phyloP scores from a whole-genome alignment of 768 basidiomycete species.

The Mycena amicta region DNA sequence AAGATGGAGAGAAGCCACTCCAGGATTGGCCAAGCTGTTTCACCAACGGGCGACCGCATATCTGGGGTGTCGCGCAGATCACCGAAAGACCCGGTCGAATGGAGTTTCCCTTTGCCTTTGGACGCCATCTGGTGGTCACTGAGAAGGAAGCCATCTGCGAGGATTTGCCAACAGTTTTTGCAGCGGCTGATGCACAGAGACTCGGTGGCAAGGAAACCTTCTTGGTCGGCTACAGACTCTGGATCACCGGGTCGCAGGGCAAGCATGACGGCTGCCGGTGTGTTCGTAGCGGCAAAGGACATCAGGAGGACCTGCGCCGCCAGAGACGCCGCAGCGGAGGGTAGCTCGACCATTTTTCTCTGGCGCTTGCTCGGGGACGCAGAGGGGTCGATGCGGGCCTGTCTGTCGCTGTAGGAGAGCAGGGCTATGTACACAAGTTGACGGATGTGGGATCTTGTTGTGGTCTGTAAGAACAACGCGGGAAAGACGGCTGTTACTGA shows the following conservation, averaged over 20 bases:
- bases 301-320: constrained; percentile 57
- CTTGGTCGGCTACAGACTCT: constrained; percentile 33
- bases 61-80: constrained; percentile 24
- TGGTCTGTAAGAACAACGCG: constrained; percentile 11
- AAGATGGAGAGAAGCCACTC: constrained; percentile 69
- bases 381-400: constrained; percentile 27
- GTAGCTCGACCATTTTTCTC: constrained; percentile 40
- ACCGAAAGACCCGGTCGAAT: constrained; percentile 29
- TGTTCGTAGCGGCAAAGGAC: constrained; percentile 59
- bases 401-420: constrained; percentile 46
- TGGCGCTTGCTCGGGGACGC: constrained; percentile 55
- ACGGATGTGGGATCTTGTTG: constrained; percentile 60
- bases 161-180: constrained; percentile 63
- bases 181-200: constrained; percentile 54
- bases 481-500: constrained; percentile 25
- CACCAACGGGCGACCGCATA: constrained; percentile 49
- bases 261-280: constrained; percentile 52
- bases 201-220: constrained; percentile 58
- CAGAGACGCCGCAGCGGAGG: constrained; percentile 47
- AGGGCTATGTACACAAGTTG: constrained; percentile 74
- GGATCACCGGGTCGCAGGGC: constrained; percentile 46
- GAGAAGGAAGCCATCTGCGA: constrained; percentile 56
- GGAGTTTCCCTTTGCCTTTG: constrained; percentile 39
- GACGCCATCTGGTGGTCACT: constrained; percentile 33
- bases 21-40: constrained; percentile 72